These are phyloP conservation scores for Endothia cerciana DNA, from an alignment of 2,329 filamentous ascomycete genomes.

Conservation along the genomic window DNA sequence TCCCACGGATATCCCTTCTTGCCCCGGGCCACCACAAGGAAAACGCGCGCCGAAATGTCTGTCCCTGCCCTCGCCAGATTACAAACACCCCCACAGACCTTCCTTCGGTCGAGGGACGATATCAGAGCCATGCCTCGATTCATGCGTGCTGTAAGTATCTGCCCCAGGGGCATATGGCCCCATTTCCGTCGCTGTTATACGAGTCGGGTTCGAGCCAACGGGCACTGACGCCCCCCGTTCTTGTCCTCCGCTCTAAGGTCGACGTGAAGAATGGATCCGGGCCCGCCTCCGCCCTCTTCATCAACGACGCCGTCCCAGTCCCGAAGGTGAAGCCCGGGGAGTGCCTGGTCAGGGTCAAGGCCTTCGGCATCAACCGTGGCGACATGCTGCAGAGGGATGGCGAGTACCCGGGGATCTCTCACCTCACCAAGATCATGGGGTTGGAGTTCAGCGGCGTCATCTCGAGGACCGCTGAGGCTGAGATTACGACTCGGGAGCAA, in stretches of 20 bases:
- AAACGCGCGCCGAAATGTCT: too few relatives aligned
- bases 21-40: neutral
- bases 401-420: constrained; percentile 4
- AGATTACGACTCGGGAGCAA: neutral
- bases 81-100: neutral
- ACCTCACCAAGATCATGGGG: constrained; percentile 7
- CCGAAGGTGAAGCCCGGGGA: neutral
- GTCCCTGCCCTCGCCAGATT: too few relatives aligned
- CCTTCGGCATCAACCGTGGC: constrained; percentile 11
- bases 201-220: neutral
- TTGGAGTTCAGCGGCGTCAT: constrained; percentile 10
- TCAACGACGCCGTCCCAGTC: constrained; percentile 8
- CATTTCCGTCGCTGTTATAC: neutral
- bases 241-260: neutral
- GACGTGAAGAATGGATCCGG: neutral
- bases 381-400: constrained; percentile 8
- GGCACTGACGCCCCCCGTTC: neutral
- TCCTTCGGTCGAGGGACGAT: neutral
- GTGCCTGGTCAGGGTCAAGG: constrained; percentile 6
- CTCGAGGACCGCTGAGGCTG: neutral
- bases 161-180: too few relatives aligned
- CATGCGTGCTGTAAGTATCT: neutral
- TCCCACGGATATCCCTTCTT: neutral
- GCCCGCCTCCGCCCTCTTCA: constrained; percentile 11
- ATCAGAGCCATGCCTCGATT: neutral